phyloP scores from a whole-genome alignment of 371 early-diverging fungal genomes.

The Lichtheimia corymbifera region DNA sequence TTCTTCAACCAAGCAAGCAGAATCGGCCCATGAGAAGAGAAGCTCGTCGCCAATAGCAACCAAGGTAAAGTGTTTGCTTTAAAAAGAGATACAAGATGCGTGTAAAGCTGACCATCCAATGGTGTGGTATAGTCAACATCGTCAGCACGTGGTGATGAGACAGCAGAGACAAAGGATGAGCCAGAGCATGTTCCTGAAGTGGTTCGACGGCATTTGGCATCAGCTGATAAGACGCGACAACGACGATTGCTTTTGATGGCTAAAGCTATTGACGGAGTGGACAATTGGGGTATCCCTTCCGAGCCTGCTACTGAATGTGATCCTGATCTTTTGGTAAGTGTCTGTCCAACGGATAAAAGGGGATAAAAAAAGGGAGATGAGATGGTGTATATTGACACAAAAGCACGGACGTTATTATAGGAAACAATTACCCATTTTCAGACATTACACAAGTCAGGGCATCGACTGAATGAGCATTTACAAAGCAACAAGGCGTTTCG shows the following conservation, averaged over 20 bases:
- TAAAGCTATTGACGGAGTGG: slow-evolving; percentile 42
- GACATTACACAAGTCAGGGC: slow-evolving; percentile 46
- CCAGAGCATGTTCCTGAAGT: not conserved
- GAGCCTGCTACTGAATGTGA: slow-evolving; percentile 51
- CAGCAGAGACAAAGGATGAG: not conserved
- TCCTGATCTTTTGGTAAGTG: slow-evolving; percentile 48
- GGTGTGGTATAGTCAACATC: no score
- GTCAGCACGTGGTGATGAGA: no score
- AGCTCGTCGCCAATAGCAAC: not conserved
- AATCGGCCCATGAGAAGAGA: not conserved
- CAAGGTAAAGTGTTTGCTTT: no score
- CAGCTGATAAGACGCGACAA: slow-evolving; percentile 15
- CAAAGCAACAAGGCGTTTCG: slow-evolving; percentile 73
- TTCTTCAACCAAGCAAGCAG: no score
- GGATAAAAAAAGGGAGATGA: not conserved
- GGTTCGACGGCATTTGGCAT: slow-evolving; percentile 10
- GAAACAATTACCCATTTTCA: slow-evolving; percentile 68
- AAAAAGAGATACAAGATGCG: no score
- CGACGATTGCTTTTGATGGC: slow-evolving; percentile 28
- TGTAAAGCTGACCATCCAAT: no score
- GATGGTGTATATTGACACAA: no score
- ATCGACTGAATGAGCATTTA: slow-evolving; percentile 69
- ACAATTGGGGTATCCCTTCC: slow-evolving; percentile 55
- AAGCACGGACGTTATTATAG: slow-evolving; percentile 25
- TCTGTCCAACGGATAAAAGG: not conserved